Evolutionary conservation across 164 flowering plant species (phyloP).

Genomic region (Vitis rupestris): DNA sequence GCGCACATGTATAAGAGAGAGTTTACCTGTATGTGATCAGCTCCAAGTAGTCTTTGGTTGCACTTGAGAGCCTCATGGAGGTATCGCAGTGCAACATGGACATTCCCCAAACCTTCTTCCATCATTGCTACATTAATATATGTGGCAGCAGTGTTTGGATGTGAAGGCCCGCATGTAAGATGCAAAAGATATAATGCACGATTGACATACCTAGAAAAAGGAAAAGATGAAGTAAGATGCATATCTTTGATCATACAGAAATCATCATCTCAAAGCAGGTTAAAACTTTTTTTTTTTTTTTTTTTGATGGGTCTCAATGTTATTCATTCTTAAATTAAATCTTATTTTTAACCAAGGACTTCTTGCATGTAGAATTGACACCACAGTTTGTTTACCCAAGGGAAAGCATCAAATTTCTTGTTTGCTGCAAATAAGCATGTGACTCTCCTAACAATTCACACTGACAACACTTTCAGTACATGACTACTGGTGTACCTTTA

Average conservation of each 20-base stretch:
- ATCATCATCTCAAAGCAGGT: neutral
- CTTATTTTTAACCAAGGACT: too few relatives aligned
- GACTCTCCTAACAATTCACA: too few relatives aligned
- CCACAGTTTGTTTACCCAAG: too few relatives aligned
- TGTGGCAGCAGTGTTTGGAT: constrained; percentile 97
- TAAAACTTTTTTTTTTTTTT: neutral
- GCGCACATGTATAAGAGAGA: constrained; percentile 8
- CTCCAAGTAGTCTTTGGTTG: constrained; percentile 90
- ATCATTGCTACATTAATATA: constrained; percentile 98
- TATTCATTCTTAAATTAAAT: too few relatives aligned
- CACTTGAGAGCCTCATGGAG: constrained; percentile 96
- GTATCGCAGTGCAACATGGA: constrained; percentile 89
- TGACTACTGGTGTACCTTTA: too few relatives aligned
- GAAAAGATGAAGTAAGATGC: constrained; percentile 3
- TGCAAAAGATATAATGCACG: constrained; percentile 93
- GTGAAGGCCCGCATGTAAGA: constrained; percentile 90
- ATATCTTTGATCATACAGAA: neutral
- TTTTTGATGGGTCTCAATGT: too few relatives aligned
- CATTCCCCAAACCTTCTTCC: constrained; percentile 97
- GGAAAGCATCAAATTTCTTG: too few relatives aligned
- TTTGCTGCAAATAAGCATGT: too few relatives aligned
- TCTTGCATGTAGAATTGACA: too few relatives aligned
- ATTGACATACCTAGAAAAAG: constrained; percentile 73
- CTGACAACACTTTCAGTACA: too few relatives aligned
- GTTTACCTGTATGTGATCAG: constrained; percentile 87